Conservation (phyloP, 2,329 filamentous ascomycete genomes). For the Diplodia sapinea region DNA sequence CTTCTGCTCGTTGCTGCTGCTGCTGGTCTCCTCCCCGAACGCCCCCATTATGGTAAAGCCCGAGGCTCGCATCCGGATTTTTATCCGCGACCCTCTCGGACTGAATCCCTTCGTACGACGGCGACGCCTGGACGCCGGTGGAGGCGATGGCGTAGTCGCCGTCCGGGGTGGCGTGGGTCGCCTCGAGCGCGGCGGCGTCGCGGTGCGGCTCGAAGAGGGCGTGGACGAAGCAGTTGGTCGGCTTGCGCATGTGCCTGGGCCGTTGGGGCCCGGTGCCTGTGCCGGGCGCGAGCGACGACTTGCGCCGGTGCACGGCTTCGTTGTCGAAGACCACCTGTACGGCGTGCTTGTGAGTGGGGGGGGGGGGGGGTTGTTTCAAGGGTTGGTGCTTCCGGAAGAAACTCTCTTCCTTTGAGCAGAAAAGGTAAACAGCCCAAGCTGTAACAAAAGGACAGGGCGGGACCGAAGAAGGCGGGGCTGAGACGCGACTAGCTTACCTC, state of each 20-base stretch:
- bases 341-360: too few species aligned
- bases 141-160: constrained; percentile 29
- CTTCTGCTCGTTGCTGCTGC: not conserved
- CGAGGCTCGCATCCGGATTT: constrained; percentile 40
- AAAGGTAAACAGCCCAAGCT: too few species aligned
- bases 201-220: constrained; percentile 58
- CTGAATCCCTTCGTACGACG: constrained; percentile 41
- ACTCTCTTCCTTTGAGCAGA: too few species aligned
- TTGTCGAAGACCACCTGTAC: constrained; percentile 64
- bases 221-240: constrained; percentile 67
- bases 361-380: not conserved
- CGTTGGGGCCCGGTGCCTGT: constrained; percentile 47
- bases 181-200: constrained; percentile 40
- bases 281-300: constrained; percentile 62
- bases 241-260: constrained; percentile 44
- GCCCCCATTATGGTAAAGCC: not conserved
- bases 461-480: not conserved
- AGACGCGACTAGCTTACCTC: constrained; percentile 43
- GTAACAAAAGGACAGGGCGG: too few species aligned
- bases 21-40: not conserved
- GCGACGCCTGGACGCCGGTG: constrained; percentile 30
- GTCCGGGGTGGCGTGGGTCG: not conserved
- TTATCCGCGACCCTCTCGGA: constrained; percentile 52
- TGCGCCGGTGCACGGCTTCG: constrained; percentile 60
- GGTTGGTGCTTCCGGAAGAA: not conserved